These are phyloP conservation scores for Pichia sp. DNA, from an alignment of 1,139 yeast species.

Conservation along the genomic window DNA sequence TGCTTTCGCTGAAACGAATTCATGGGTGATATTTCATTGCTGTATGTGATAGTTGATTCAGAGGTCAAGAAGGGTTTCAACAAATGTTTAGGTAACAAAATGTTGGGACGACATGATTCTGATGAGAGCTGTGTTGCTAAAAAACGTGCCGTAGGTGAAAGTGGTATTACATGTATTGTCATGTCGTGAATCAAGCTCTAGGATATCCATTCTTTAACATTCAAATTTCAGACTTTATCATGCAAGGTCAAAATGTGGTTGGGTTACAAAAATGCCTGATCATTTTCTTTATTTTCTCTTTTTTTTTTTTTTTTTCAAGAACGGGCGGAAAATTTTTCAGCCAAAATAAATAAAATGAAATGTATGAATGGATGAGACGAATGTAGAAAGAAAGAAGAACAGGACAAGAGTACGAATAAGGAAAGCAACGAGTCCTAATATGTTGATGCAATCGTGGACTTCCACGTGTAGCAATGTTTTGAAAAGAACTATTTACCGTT, in stretches of 20 bases:
- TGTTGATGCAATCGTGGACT: not conserved
- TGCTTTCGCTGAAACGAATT: slow-evolving; percentile 21
- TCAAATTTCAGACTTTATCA: too few species aligned
- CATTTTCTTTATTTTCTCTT: slow-evolving; percentile 1
- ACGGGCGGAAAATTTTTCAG: slow-evolving; percentile 3
- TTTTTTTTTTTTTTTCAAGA: not conserved
- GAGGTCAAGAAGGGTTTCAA: slow-evolving; percentile 20
- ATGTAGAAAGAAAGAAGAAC: not conserved
- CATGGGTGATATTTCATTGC: slow-evolving; percentile 22
- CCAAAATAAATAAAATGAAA: not conserved
- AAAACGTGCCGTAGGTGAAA: slow-evolving; percentile 13
- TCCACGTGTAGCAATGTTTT: not conserved
- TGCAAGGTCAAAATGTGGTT: too few species aligned
- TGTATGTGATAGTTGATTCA: slow-evolving; percentile 26
- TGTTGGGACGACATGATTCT: slow-evolving; percentile 6
- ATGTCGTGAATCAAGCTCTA: not conserved
- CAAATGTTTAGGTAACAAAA: slow-evolving; percentile 14
- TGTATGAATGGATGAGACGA: not conserved
- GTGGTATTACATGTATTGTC: slow-evolving; percentile 13
- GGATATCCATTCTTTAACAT: too few species aligned
- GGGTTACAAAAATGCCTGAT: not conserved
- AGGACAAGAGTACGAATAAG: not conserved
- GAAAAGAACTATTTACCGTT: not conserved
- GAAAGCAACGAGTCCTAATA: not conserved
- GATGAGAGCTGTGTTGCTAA: slow-evolving; percentile 16